Conservation (phyloP, 345 rosid species). For the Hibiscus mutabilis region DNA sequence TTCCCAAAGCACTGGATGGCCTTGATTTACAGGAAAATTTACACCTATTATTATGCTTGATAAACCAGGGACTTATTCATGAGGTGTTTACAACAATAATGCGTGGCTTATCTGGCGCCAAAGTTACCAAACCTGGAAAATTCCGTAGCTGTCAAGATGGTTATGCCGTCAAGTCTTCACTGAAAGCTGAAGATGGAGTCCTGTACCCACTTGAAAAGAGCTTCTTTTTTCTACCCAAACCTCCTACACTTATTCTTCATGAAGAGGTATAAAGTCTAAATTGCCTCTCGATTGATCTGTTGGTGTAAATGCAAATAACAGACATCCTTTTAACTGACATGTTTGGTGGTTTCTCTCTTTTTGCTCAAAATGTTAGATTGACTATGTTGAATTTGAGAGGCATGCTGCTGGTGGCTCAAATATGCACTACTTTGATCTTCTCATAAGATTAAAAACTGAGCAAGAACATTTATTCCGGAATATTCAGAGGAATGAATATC, state of each 20-base stretch:
- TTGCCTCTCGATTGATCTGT: background rate
- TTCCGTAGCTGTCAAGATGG: slow-evolving; percentile 98
- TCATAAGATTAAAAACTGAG: slow-evolving; percentile 80
- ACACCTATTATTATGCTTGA: slow-evolving; percentile 3
- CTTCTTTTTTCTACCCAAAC: slow-evolving; percentile 94
- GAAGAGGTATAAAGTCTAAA: slow-evolving; percentile 58
- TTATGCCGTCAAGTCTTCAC: slow-evolving; percentile 94
- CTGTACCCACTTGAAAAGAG: slow-evolving; percentile 96
- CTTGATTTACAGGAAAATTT: slow-evolving; percentile 5
- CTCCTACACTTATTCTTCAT: slow-evolving; percentile 95
- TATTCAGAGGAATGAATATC: slow-evolving; percentile 94
- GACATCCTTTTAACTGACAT: background rate
- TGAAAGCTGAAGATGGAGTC: slow-evolving; percentile 96
- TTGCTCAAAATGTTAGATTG: slow-evolving; percentile 46
- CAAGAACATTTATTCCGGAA: slow-evolving; percentile 97
- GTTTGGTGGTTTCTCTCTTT: background rate
- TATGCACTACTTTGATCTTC: slow-evolving; percentile 98
- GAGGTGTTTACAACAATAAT: slow-evolving; percentile 85
- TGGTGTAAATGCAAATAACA: background rate
- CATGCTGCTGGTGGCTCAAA: slow-evolving; percentile 98
- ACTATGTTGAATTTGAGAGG: slow-evolving; percentile 95
- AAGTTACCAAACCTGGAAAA: slow-evolving; percentile 94
- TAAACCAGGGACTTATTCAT: slow-evolving; percentile 77
- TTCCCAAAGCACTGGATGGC: background rate
- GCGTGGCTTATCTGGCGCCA: slow-evolving; percentile 90